Conservation (phyloP, 495 filamentous ascomycete genomes). For the Evernia prunastri region DNA sequence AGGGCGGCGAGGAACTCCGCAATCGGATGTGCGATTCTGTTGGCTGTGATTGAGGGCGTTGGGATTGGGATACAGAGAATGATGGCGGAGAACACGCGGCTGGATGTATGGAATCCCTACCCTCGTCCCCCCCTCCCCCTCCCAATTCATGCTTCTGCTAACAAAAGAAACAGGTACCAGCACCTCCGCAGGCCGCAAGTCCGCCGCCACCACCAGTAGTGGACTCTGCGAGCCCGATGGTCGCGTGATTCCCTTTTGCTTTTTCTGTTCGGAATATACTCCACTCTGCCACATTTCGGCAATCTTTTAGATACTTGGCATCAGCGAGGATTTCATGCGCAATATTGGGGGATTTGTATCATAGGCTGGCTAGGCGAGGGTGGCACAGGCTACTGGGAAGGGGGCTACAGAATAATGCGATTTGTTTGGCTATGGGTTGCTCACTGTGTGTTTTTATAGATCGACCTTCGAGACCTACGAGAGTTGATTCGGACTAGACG, state of each 20-base stretch:
- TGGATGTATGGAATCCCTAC: constrained; percentile 61
- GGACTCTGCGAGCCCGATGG: constrained; percentile 22
- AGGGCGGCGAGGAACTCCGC: constrained; percentile 88
- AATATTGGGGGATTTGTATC: neutral
- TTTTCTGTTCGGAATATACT: constrained; percentile 10
- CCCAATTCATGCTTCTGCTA: neutral
- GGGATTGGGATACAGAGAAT: constrained; percentile 95
- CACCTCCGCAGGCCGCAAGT: constrained; percentile 22
- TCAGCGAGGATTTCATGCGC: neutral
- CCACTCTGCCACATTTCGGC: constrained; percentile 24
- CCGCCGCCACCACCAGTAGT: constrained; percentile 13
- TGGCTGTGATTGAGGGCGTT: constrained; percentile 95
- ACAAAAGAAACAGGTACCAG: constrained; percentile 15
- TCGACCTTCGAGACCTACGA: neutral
- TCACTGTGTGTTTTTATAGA: neutral
- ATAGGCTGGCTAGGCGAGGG: neutral
- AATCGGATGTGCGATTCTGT: constrained; percentile 87
- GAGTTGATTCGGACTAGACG: neutral
- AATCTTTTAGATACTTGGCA: neutral
- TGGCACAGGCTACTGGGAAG: neutral
- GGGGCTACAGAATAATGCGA: neutral
- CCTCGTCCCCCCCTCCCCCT: neutral
- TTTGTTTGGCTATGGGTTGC: neutral
- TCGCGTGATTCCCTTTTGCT: constrained; percentile 20
- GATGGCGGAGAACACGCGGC: constrained; percentile 84